Evolutionary conservation across 495 filamentous ascomycete genomes (phyloP).

Genomic region (Filosporella fistucella): DNA sequence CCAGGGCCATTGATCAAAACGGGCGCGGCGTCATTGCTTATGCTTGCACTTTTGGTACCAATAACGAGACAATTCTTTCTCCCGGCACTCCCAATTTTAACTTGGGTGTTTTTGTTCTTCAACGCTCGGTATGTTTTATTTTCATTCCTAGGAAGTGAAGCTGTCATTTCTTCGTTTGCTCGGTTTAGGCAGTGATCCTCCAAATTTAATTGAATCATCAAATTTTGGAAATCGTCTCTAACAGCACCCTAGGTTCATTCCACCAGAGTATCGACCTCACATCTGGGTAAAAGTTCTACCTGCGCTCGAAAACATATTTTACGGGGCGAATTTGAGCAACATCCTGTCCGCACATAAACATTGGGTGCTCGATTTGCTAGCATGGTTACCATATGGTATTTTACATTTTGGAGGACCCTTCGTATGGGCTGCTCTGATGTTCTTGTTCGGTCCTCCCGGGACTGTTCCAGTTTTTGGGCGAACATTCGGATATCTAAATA

Average conservation of each 20-base stretch:
- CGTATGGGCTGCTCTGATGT: constrained; percentile 70
- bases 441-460: constrained; percentile 82
- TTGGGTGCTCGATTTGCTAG: constrained; percentile 75
- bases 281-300: constrained; percentile 95
- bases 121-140: constrained; percentile 24
- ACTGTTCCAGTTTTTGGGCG: constrained; percentile 79
- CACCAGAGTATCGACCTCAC: constrained; percentile 75
- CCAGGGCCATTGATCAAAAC: constrained; percentile 72
- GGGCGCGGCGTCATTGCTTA: constrained; percentile 57
- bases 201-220: background rate
- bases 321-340: constrained; percentile 93
- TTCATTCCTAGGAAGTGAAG: background rate
- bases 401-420: constrained; percentile 81
- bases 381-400: constrained; percentile 90
- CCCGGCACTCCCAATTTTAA: constrained; percentile 77
- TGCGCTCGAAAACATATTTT: constrained; percentile 94
- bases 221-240: constrained; percentile 1
- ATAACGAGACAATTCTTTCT: constrained; percentile 87
- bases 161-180: background rate
- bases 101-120: constrained; percentile 86
- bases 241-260: constrained; percentile 62
- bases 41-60: constrained; percentile 73
- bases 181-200: constrained; percentile 5
- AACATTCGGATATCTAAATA: constrained; percentile 88
- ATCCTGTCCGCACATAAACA: constrained; percentile 86